These are phyloP conservation scores for Pisolithus albus DNA, from an alignment of 768 basidiomycete species.

Conservation along the genomic window DNA sequence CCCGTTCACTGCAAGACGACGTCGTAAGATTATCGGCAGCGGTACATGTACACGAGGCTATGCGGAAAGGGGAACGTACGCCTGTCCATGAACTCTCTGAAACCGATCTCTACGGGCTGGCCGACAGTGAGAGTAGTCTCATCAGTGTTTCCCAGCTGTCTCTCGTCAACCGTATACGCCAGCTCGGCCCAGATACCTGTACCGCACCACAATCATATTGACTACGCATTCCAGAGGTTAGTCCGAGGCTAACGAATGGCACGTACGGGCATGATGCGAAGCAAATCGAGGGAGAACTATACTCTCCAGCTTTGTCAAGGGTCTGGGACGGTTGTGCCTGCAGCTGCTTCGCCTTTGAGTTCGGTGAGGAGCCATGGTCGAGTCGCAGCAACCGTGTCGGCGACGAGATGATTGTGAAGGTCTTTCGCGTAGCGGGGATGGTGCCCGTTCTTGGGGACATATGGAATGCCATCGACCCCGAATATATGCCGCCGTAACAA, in stretches of 20 bases:
- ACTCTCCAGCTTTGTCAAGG: background rate
- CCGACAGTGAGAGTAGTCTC: background rate
- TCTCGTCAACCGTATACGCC: conserved; percentile 17
- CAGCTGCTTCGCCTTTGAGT: background rate
- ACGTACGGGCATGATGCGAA: background rate
- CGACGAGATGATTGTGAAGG: too few species aligned
- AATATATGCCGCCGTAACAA: too few species aligned
- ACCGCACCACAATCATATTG: background rate
- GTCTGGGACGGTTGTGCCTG: too few species aligned
- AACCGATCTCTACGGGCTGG: conserved; percentile 17
- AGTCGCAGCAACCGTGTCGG: too few species aligned
- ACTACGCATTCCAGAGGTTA: background rate
- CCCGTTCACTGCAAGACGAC: conserved; percentile 15
- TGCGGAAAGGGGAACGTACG: conserved; percentile 7
- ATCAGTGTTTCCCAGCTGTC: background rate
- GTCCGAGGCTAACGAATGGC: background rate
- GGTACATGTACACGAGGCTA: too few species aligned
- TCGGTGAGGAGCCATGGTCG: background rate
- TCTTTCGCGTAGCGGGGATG: too few species aligned
- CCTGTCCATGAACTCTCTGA: conserved; percentile 23
- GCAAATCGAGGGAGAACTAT: background rate
- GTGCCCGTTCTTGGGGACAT: too few species aligned
- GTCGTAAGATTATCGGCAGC: background rate
- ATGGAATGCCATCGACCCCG: too few species aligned
- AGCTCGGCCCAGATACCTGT: conserved; percentile 23